Conservation (phyloP, 352 stramenopile genomes). For the Globisporangium parvum region DNA sequence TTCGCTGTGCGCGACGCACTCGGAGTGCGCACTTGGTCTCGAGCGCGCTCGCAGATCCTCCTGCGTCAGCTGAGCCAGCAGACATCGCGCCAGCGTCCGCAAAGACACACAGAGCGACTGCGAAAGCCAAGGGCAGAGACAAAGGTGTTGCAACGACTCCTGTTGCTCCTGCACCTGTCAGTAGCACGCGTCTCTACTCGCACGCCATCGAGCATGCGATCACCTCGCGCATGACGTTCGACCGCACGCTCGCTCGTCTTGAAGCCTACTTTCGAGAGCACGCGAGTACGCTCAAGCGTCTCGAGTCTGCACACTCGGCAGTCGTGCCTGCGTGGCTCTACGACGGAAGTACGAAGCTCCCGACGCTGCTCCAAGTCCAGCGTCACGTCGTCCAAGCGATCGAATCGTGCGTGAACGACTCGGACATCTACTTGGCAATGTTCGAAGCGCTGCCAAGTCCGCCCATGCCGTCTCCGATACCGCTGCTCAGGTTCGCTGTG, state of each 20-base stretch:
- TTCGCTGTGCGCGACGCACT: slow-evolving; percentile 32
- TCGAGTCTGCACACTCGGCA: slow-evolving; percentile 16
- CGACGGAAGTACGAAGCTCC: slow-evolving; percentile 23
- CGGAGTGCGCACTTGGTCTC: slow-evolving; percentile 52
- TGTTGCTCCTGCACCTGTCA: slow-evolving; percentile 3
- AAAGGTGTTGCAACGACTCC: not conserved
- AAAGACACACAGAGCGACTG: not conserved
- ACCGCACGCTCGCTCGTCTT: slow-evolving; percentile 28
- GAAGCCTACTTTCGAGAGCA: slow-evolving; percentile 35
- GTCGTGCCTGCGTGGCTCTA: slow-evolving; percentile 10
- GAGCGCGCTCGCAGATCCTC: slow-evolving; percentile 9
- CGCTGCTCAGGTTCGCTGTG: slow-evolving; percentile 40
- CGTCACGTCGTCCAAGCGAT: slow-evolving; percentile 47
- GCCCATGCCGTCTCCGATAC: slow-evolving; percentile 14
- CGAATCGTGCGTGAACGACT: slow-evolving; percentile 54
- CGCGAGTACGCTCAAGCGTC: slow-evolving; percentile 11
- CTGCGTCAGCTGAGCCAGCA: not conserved
- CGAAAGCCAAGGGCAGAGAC: not conserved
- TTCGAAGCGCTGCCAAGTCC: slow-evolving; percentile 46
- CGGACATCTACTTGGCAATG: slow-evolving; percentile 67
- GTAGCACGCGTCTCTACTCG: slow-evolving; percentile 34
- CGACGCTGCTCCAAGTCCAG: slow-evolving; percentile 57
- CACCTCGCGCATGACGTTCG: slow-evolving; percentile 50
- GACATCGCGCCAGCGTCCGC: not conserved
- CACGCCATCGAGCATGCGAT: slow-evolving; percentile 39